Conservation (phyloP, 2,329 filamentous ascomycete species). For the Pseudogymnoascus sp. region DNA sequence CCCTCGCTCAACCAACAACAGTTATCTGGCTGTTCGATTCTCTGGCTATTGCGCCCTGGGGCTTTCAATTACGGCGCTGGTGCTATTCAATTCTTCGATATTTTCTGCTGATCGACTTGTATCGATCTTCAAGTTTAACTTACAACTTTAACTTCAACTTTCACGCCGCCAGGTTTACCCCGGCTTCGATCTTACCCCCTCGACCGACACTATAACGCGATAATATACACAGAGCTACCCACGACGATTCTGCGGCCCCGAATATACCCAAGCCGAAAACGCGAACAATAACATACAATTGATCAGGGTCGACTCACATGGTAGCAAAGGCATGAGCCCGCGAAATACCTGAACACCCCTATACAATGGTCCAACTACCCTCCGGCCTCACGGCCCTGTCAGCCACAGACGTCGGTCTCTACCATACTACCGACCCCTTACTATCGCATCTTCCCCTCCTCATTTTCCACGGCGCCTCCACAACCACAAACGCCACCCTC, state of each 20-base stretch:
- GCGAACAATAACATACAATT: background rate
- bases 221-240: background rate
- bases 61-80: background rate
- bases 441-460: conserved; percentile 75
- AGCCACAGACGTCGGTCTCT: conserved; percentile 75
- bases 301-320: background rate
- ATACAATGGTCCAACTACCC: conserved; percentile 73
- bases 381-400: conserved; percentile 69
- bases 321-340: background rate
- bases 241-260: background rate
- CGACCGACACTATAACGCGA: conserved; percentile 14
- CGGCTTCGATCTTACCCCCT: background rate
- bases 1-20: background rate
- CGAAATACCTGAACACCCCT: background rate
- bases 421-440: conserved; percentile 79
- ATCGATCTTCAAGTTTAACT: background rate
- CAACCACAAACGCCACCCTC: conserved; percentile 76
- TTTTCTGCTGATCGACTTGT: background rate
- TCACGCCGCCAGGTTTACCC: background rate
- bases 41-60: background rate
- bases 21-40: background rate
- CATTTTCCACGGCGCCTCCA: conserved; percentile 86
- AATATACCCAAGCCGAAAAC: background rate
- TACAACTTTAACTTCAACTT: background rate
- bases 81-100: background rate